phyloP scores from a whole-genome alignment of 148 eudicot species.

The Chenopodium album region DNA sequence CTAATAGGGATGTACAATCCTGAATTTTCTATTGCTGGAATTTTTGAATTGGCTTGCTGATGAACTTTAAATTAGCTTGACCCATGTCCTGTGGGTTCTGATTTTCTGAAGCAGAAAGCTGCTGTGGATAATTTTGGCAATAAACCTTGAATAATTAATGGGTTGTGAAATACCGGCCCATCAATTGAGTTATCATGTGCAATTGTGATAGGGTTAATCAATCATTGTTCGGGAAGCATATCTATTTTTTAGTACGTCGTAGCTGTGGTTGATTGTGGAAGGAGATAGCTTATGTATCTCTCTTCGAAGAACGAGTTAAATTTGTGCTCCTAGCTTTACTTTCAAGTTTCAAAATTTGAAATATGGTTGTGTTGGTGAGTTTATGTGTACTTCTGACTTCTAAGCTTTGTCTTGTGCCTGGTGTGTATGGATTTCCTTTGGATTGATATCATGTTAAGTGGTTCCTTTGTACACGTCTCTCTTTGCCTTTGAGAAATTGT shows the following conservation, averaged over 20 bases:
- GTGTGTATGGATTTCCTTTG: not conserved
- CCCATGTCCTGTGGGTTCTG: not conserved
- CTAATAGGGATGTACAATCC: not conserved
- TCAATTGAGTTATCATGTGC: not conserved
- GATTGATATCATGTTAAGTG: not conserved
- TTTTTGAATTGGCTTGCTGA: not conserved
- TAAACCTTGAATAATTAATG: not conserved
- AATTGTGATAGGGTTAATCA: not conserved
- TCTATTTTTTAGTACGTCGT: not conserved
- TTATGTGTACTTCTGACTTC: not conserved
- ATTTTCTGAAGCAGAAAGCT: too few relatives aligned
- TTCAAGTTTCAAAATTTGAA: not conserved
- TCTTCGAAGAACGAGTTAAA: not conserved
- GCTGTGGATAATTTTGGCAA: not conserved
- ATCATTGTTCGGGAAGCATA: not conserved
- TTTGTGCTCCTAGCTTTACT: not conserved
- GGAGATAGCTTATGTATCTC: not conserved
- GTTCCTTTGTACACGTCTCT: not conserved
- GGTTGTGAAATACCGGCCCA: not conserved
- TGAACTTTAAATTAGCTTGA: not conserved
- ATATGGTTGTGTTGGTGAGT: not conserved
- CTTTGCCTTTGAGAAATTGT: not conserved
- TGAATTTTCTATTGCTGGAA: not conserved
- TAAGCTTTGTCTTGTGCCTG: too few relatives aligned
- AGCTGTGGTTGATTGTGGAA: not conserved